Conservation (phyloP, 306 rosid genomes). For the Lathyrus sativus region DNA sequence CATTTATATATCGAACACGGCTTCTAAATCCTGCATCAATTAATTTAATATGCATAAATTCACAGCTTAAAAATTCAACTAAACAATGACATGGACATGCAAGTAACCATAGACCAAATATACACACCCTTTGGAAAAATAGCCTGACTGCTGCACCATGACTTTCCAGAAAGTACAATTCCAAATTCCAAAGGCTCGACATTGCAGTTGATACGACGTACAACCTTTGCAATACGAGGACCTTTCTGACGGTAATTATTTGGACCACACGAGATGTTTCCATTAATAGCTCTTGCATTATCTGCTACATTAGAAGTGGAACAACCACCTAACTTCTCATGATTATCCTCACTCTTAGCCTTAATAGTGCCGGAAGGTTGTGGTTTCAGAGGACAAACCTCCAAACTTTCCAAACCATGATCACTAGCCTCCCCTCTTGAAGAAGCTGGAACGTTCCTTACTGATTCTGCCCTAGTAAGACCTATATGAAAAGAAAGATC, state of each 20-base stretch:
- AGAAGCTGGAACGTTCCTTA: conserved; percentile 38
- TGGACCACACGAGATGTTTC: conserved; percentile 56
- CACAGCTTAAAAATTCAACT: conserved; percentile 19
- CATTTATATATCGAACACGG: conserved; percentile 79
- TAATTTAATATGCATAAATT: conserved; percentile 42
- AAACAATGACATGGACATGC: conserved; percentile 27
- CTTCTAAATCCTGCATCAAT: conserved; percentile 88
- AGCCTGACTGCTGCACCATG: conserved; percentile 89
- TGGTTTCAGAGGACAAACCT: conserved; percentile 40
- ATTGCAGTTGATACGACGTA: conserved; percentile 87
- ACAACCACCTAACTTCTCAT: conserved; percentile 52
- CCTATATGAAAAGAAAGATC: conserved; percentile 44
- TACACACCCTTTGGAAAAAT: conserved; percentile 88
- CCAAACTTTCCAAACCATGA: conserved; percentile 35
- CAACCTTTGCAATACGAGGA: conserved; percentile 97
- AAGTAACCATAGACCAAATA: conserved; percentile 22
- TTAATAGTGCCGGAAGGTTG: conserved; percentile 53
- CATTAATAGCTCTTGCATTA: conserved; percentile 51
- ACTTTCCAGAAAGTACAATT: conserved; percentile 78
- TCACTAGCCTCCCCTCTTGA: conserved; percentile 38
- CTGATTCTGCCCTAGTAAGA: conserved; percentile 42
- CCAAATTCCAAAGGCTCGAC: conserved; percentile 95
- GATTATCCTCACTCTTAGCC: conserved; percentile 51
- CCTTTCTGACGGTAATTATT: conserved; percentile 83
- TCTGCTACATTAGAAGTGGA: conserved; percentile 53